Conservation (phyloP, 139 green algal genomes). For the Coelastrella sp. region DNA sequence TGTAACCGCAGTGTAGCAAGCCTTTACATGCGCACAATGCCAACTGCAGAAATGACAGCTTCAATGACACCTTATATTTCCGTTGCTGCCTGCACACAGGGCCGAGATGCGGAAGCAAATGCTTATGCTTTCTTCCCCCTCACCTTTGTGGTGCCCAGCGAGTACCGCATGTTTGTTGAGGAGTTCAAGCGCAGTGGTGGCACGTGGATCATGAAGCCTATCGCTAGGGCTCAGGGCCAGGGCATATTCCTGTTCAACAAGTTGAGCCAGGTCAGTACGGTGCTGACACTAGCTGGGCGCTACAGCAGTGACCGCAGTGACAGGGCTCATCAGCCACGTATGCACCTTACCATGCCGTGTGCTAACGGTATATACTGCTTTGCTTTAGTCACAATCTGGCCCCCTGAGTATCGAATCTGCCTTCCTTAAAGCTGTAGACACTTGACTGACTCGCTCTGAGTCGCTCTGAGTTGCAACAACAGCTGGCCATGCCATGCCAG, state of each 20-base stretch:
- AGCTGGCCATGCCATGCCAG: neutral
- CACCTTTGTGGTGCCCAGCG: conserved; percentile 78
- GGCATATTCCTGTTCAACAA: conserved; percentile 95
- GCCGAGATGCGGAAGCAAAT: conserved; percentile 59
- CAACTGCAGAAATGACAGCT: no score
- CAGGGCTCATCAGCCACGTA: no score
- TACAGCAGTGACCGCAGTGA: no score
- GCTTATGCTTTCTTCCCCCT: conserved; percentile 82
- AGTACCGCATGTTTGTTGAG: conserved; percentile 90
- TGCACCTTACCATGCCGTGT: no score
- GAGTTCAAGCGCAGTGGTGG: conserved; percentile 81
- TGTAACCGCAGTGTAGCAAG: no score
- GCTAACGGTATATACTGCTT: no score
- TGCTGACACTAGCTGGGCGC: neutral
- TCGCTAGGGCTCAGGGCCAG: conserved; percentile 77
- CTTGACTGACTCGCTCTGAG: no score
- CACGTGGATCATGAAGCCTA: conserved; percentile 94
- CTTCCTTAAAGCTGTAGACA: no score
- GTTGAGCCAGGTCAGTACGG: conserved; percentile 74
- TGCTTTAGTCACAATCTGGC: no score
- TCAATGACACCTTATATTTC: no score
- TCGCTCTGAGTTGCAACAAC: neutral
- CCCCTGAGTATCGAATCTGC: no score
- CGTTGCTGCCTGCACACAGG: conserved; percentile 42
- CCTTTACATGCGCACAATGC: no score